These are phyloP conservation scores for Chamaecrista fasciculata DNA, from an alignment of 306 rosid species.

Conservation along the genomic window DNA sequence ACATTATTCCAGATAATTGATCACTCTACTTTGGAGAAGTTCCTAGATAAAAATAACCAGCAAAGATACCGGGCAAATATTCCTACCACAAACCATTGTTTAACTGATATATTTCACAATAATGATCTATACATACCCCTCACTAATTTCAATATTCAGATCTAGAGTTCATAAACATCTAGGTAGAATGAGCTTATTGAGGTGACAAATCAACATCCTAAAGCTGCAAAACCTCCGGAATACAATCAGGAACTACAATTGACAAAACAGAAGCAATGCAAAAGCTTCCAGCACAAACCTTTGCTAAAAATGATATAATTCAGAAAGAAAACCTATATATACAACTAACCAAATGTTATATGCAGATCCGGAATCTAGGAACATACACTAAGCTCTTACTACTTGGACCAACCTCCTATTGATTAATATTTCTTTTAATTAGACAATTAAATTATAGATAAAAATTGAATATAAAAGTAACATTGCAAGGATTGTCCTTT, in stretches of 20 bases:
- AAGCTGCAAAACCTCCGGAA: neutral
- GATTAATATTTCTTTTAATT: too few species aligned
- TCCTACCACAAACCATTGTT: constrained; percentile 28
- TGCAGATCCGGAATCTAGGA: neutral
- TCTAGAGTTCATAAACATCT: neutral
- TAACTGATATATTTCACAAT: neutral
- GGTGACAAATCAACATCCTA: neutral
- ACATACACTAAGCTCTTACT: too few species aligned
- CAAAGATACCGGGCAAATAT: neutral
- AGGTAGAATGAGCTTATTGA: neutral
- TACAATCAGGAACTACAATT: too few species aligned
- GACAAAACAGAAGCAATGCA: neutral
- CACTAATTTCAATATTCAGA: neutral
- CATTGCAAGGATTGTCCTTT: too few species aligned
- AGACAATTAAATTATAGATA: too few species aligned
- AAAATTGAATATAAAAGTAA: too few species aligned
- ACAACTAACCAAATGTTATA: neutral
- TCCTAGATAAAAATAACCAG: neutral
- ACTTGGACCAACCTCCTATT: too few species aligned
- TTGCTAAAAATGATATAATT: neutral
- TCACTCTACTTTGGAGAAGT: neutral
- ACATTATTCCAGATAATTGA: neutral
- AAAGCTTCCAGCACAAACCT: constrained; percentile 32
- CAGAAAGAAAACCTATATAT: neutral
- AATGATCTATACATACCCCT: neutral